Percentiles rank a stretch among this genome's conserved stretches.
phyloP scores from a whole-genome alignment of 2,329 filamentous ascomycete genomes.

The Neoarthrinium moseri region DNA sequence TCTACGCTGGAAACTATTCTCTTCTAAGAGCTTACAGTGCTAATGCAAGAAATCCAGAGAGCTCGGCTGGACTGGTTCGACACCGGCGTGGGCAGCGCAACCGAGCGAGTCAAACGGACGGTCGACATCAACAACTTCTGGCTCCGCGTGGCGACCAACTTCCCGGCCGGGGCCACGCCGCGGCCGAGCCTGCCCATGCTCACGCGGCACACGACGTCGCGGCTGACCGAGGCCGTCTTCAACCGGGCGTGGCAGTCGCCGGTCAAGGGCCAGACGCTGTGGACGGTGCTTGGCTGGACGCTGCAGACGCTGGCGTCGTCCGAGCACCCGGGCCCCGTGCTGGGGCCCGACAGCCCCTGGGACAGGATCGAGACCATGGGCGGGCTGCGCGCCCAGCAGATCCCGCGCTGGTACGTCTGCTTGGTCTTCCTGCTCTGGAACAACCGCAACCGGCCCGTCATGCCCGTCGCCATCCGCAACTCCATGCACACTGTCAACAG shows the following conservation, averaged over 20 bases:
- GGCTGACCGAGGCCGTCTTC: too few relatives aligned
- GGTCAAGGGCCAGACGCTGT: not conserved
- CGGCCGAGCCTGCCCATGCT: not conserved
- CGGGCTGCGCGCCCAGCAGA: not conserved
- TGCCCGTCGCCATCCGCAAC: not conserved
- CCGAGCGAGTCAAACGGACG: not conserved
- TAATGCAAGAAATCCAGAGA: too few relatives aligned
- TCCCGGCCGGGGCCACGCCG: not conserved
- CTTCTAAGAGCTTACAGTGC: too few relatives aligned
- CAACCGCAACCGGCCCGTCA: not conserved
- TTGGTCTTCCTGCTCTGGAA: not conserved
- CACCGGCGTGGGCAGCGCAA: not conserved
- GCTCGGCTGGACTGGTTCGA: not conserved
- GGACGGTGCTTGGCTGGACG: not conserved
- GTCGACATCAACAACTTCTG: not conserved
- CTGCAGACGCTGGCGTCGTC: too few relatives aligned
- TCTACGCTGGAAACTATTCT: too few relatives aligned
- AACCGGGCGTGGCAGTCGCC: too few relatives aligned
- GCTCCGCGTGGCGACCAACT: not conserved
- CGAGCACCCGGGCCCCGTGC: too few relatives aligned
- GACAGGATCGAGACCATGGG: too few relatives aligned
- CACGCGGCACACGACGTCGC: too few relatives aligned
- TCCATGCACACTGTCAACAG: too few relatives aligned
- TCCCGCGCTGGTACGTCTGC: not conserved
- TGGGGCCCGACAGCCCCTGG: too few relatives aligned